phyloP scores from a whole-genome alignment of 352 stramenopile species.

The Elongisporangium prolatum region DNA sequence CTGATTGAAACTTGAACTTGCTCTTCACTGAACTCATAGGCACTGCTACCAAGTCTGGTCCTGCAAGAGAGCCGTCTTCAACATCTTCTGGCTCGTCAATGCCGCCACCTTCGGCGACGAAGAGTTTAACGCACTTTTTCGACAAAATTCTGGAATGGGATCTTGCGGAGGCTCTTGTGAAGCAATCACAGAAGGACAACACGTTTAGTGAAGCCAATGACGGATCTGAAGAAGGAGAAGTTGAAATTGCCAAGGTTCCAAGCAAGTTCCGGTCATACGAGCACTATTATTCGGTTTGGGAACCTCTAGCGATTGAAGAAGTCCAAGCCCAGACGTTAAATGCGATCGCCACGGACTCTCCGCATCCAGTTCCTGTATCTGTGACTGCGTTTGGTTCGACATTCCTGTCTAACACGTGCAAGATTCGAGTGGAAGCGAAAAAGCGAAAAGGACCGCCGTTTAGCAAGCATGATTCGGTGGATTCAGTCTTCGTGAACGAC shows the following conservation, averaged over 20 bases:
- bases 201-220: constrained; percentile 51
- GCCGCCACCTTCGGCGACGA: constrained; percentile 19
- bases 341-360: constrained; percentile 61
- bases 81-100: constrained; percentile 12
- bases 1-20: neutral
- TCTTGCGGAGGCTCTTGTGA: constrained; percentile 55
- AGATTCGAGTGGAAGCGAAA: constrained; percentile 60
- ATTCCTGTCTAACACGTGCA: constrained; percentile 63
- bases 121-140: constrained; percentile 82
- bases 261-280: constrained; percentile 85
- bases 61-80: constrained; percentile 8
- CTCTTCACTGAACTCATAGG: neutral
- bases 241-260: constrained; percentile 62
- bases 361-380: constrained; percentile 38
- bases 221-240: constrained; percentile 69
- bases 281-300: constrained; percentile 88
- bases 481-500: constrained; percentile 69
- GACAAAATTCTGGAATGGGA: constrained; percentile 82
- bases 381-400: constrained; percentile 39
- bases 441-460: constrained; percentile 25
- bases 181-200: constrained; percentile 49
- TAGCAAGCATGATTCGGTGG: constrained; percentile 25
- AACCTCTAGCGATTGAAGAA: constrained; percentile 81
- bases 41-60: constrained; percentile 5
- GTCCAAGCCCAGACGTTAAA: constrained; percentile 86